A percentile compares a stretch with the other conserved stretches of the same genome.
phyloP scores from a whole-genome alignment of 352 stramenopile genomes.

The Blastocystis sp. region DNA sequence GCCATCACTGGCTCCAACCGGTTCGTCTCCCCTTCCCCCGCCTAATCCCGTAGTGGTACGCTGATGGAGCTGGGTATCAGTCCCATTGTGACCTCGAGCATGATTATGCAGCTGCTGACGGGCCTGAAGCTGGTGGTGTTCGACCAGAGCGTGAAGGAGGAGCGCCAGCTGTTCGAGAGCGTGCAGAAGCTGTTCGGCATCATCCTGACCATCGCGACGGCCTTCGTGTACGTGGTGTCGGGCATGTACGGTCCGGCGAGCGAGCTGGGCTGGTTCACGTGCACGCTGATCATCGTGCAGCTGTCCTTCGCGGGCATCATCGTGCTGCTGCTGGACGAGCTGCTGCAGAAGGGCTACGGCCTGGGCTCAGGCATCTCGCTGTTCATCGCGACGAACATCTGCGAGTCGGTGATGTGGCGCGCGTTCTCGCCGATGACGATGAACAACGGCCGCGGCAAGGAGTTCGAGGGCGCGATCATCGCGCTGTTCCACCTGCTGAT shows the following conservation, averaged over 20 bases:
- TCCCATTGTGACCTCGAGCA: constrained; percentile 94
- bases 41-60: constrained; percentile 78
- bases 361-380: constrained; percentile 96
- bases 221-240: constrained; percentile 95
- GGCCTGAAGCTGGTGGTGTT: constrained; percentile 97
- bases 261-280: constrained; percentile 94
- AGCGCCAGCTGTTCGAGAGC: constrained; percentile 91
- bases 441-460: constrained; percentile 95
- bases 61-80: constrained; percentile 97
- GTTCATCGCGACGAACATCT: constrained; percentile 99
- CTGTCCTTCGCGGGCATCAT: constrained; percentile 96
- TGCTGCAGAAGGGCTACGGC: constrained; percentile 99
- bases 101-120: constrained; percentile 98
- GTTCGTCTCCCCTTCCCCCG: not conserved
- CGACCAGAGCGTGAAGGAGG: constrained; percentile 96
- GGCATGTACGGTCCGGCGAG: constrained; percentile 98
- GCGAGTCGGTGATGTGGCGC: constrained; percentile 99
- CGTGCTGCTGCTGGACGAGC: constrained; percentile 97
- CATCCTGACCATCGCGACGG: constrained; percentile 95
- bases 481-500: constrained; percentile 97
- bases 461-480: constrained; percentile 99
- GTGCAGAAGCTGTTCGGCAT: constrained; percentile 99
- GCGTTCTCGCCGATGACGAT: constrained; percentile 97
- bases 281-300: constrained; percentile 97
- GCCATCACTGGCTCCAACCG: constrained; percentile 97